Evolutionary conservation across 2,329 filamentous ascomycete genomes (phyloP), one percentile per base, ranked within the genome.

Genomic region (Trichoderma aggressivum): DNA sequence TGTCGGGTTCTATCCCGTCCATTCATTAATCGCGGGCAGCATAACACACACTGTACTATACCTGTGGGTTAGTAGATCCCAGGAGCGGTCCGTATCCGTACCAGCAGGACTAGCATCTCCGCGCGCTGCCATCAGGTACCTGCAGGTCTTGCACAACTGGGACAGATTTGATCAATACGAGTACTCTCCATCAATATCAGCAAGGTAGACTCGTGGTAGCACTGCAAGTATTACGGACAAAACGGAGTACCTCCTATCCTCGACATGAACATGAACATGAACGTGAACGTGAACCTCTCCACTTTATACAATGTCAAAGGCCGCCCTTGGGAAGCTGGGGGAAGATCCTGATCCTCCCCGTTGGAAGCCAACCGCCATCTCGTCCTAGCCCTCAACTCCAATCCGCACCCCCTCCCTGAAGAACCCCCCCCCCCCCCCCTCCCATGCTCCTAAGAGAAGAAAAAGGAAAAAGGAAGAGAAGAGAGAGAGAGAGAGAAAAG

Each of bases 341-440:
- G 64, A 67, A 58, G 64, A 67, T 67, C 64, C 63, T 39, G n/a
- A n/a, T 16, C 36, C 36, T 43, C 14, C 50, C 55, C 50, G 34
- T 56, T 28, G 14, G 53, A 67, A 59, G 50, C 53, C 64, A 67
- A 67, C 64, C 64, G 64, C 64, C 64, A 67, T 67, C 53, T 53
- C 24, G 64, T 36, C 26, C 53, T 24, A 10, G 55, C 26, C 55
- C 18, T n/a, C n/a, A n/a, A 16, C 32, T n/a, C n/a, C 24, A 50
- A 39, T 32, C 26, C 47, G 28, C 47, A 70, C 60, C 53, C 59
- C 50, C 60, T 62, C 68, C 39, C 50, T 59, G 39, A 26, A 59
- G 36, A 39, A 39, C 36, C 47, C 21, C 68, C 58, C 68, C 47
- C 30, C n/a, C n/a, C n/a, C n/a, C n/a, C n/a, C n/a, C n/a, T n/a